Evolutionary conservation across 1,284 basidiomycete genomes (phyloP).

Genomic region (Ustilago crameri): DNA sequence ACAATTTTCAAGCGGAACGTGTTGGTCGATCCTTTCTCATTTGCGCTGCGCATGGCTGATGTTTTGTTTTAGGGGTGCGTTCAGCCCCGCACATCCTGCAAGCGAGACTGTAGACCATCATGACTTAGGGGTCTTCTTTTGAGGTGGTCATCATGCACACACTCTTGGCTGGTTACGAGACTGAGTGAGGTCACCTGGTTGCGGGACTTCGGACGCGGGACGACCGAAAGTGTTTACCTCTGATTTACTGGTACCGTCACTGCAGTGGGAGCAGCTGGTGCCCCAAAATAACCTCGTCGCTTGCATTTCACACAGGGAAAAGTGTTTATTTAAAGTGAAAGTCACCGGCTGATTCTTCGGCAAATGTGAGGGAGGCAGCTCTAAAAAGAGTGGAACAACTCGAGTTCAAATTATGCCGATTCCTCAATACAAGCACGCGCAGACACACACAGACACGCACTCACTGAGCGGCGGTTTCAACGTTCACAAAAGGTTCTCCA

Average conservation of each 20-base stretch:
- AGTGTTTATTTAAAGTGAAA: not conserved
- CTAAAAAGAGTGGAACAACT: conserved; percentile 2
- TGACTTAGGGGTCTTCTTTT: no score
- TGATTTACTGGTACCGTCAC: no score
- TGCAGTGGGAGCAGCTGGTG: no score
- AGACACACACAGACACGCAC: no score
- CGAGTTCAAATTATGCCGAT: conserved; percentile 1
- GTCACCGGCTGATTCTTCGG: not conserved
- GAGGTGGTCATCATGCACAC: no score
- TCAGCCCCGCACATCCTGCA: not conserved
- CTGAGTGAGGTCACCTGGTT: no score
- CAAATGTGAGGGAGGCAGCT: not conserved
- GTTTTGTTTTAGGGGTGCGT: not conserved
- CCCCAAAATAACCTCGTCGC: no score
- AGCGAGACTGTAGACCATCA: not conserved
- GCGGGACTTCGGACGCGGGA: no score
- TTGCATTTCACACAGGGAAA: not conserved
- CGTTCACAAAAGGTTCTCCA: conserved; percentile 3
- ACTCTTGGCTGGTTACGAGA: no score
- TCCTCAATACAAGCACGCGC: not conserved
- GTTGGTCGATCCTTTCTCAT: not conserved
- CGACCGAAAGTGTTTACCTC: no score
- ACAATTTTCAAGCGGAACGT: not conserved
- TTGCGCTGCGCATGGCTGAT: no score
- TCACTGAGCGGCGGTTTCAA: no score